Percentiles rank a stretch among this genome's conserved stretches.
These are phyloP conservation scores for Amorphotheca resinae DNA, from an alignment of 495 filamentous ascomycete genomes.

Conservation along the genomic window DNA sequence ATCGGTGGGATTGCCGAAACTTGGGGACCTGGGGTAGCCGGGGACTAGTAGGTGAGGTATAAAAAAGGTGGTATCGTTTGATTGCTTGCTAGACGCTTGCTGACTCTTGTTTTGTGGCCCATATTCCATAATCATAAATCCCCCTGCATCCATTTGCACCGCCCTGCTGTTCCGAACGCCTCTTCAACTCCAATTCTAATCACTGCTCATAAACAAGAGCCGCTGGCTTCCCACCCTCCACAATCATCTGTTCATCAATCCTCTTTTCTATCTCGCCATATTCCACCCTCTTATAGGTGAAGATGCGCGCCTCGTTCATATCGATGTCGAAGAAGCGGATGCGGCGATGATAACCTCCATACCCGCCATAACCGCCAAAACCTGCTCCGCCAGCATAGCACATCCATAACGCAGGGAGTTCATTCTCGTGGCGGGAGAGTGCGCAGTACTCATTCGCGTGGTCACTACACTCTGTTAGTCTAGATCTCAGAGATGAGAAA, in stretches of 20 bases:
- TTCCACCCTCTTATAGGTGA: constrained; percentile 87
- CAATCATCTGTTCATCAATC: constrained; percentile 78
- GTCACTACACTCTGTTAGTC: constrained; percentile 40
- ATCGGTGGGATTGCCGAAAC: too few relatives aligned
- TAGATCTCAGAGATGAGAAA: background rate
- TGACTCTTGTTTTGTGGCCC: too few relatives aligned
- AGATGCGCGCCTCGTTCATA: constrained; percentile 71
- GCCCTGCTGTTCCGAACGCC: background rate
- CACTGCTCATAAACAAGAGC: background rate
- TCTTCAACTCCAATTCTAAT: background rate
- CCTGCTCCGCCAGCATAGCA: constrained; percentile 86
- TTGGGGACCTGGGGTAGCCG: too few relatives aligned
- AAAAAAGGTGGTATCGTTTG: too few relatives aligned
- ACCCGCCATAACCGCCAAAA: constrained; percentile 91
- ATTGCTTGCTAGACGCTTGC: too few relatives aligned
- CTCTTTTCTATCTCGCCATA: constrained; percentile 57
- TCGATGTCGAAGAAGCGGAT: constrained; percentile 88
- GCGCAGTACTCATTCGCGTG: constrained; percentile 96
- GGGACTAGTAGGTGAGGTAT: too few relatives aligned
- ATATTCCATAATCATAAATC: too few relatives aligned
- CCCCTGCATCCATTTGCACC: background rate
- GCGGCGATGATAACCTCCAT: constrained; percentile 69
- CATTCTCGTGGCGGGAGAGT: constrained; percentile 39
- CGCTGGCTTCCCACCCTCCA: constrained; percentile 51
- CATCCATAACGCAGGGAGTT: constrained; percentile 81